Evolutionary conservation across 2,329 filamentous ascomycete genomes (phyloP).

Genomic region (Diaporthe ilicicola): DNA sequence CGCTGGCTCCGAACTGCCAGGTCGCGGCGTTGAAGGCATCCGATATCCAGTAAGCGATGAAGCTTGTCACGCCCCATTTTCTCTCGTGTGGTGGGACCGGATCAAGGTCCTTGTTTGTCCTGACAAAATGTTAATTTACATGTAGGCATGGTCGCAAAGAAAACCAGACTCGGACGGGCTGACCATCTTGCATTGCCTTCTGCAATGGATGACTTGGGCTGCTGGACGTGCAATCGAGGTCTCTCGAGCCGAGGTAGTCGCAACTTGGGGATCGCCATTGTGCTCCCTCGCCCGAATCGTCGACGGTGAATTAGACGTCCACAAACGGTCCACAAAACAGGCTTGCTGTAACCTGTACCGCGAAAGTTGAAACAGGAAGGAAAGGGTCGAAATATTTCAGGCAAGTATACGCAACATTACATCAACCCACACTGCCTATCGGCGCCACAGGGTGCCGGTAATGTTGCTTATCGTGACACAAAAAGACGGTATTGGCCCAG

Average conservation of each 20-base stretch:
- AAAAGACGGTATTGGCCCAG: slow-evolving; percentile 2
- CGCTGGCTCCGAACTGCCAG: slow-evolving; percentile 46
- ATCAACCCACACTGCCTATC: slow-evolving; percentile 10
- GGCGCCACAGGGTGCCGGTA: slow-evolving; percentile 5
- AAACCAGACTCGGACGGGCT: not conserved
- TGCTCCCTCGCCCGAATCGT: not conserved
- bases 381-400: not conserved
- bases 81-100: slow-evolving; percentile 47
- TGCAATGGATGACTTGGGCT: slow-evolving; percentile 27
- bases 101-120: slow-evolving; percentile 44
- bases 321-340: not conserved
- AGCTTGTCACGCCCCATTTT: slow-evolving; percentile 48
- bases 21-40: slow-evolving; percentile 47
- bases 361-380: not conserved
- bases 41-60: slow-evolving; percentile 47
- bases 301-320: not conserved
- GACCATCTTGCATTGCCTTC: slow-evolving; percentile 29
- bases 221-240: slow-evolving; percentile 24
- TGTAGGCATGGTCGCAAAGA: not conserved
- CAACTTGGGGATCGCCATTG: not conserved
- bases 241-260: slow-evolving; percentile 12
- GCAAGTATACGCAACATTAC: too few relatives aligned
- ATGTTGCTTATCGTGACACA: slow-evolving; percentile 1
- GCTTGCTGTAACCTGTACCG: not conserved
- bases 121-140: not conserved